Conservation (phyloP, 1,284 basidiomycete species). For the Pseudozyma hubeiensis region DNA sequence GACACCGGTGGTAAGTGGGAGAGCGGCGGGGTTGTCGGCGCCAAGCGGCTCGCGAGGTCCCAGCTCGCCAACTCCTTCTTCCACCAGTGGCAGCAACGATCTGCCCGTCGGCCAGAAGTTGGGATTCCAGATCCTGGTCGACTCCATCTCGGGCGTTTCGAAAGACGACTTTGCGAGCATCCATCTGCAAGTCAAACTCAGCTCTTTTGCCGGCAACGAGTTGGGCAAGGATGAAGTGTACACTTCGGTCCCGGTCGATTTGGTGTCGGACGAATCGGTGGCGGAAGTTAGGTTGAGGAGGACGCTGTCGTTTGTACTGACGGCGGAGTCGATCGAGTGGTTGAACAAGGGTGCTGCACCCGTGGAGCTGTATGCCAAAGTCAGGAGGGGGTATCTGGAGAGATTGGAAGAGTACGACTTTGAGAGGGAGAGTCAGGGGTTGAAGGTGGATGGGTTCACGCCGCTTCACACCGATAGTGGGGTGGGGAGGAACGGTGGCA, state of each 20-base stretch:
- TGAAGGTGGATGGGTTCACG: slow-evolving; percentile 9
- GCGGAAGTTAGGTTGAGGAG: slow-evolving; percentile 49
- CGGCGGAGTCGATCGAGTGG: slow-evolving; percentile 44
- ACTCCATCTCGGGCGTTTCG: slow-evolving; percentile 53
- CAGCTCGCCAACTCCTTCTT: slow-evolving; percentile 34
- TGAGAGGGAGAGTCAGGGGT: slow-evolving; percentile 28
- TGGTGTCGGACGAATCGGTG: slow-evolving; percentile 28
- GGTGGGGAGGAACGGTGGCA: background rate
- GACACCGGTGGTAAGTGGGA: slow-evolving; percentile 17
- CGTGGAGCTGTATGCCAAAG: slow-evolving; percentile 56
- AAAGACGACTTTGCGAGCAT: slow-evolving; percentile 40
- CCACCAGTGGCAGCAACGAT: slow-evolving; percentile 14
- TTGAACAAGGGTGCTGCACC: slow-evolving; percentile 41
- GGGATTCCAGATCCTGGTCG: slow-evolving; percentile 57
- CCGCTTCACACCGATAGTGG: slow-evolving; percentile 28
- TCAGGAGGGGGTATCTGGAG: slow-evolving; percentile 38
- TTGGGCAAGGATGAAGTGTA: slow-evolving; percentile 54
- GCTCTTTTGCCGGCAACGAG: slow-evolving; percentile 52
- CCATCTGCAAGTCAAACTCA: slow-evolving; percentile 59
- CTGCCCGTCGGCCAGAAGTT: slow-evolving; percentile 55
- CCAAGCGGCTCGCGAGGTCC: slow-evolving; percentile 22
- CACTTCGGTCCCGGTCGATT: slow-evolving; percentile 55
- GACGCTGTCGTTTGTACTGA: slow-evolving; percentile 58
- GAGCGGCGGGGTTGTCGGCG: slow-evolving; percentile 23
- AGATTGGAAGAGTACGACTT: slow-evolving; percentile 50